Percentiles rank a stretch among this genome's conserved stretches.
Evolutionary conservation across 306 rosid genomes (phyloP).

Genomic region (Cucurbita ficifolia): DNA sequence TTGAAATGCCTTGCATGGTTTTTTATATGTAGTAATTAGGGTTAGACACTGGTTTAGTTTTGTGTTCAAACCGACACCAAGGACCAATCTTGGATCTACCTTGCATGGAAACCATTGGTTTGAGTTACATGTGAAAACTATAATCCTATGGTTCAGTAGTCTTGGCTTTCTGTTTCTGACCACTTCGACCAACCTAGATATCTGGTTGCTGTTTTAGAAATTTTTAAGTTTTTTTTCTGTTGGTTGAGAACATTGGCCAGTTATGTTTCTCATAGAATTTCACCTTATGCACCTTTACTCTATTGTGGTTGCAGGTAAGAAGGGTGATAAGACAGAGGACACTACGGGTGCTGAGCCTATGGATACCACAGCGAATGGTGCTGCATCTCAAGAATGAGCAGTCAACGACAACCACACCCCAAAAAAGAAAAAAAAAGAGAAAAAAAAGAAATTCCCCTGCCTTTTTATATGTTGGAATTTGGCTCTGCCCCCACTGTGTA

Average conservation of each 20-base stretch:
- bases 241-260: background rate
- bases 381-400: conserved; percentile 44
- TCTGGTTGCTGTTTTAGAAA: background rate
- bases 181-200: too few relatives aligned
- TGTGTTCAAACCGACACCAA: background rate
- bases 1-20: background rate
- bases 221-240: too few relatives aligned
- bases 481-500: conserved; percentile 23
- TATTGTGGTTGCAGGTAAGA: conserved; percentile 44
- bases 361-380: conserved; percentile 44
- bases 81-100: background rate
- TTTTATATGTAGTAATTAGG: background rate
- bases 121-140: too few relatives aligned
- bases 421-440: background rate
- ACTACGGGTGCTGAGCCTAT: conserved; percentile 48
- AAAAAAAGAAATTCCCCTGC: background rate
- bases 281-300: background rate
- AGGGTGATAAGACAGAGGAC: conserved; percentile 63
- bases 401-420: background rate
- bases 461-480: conserved; percentile 29
- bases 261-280: background rate
- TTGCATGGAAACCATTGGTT: too few relatives aligned
- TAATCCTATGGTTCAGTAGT: too few relatives aligned
- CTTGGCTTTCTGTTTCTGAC: too few relatives aligned
- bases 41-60: background rate